Evolutionary conservation across 768 basidiomycete genomes (phyloP).

Genomic region (Lactarius evosmus): DNA sequence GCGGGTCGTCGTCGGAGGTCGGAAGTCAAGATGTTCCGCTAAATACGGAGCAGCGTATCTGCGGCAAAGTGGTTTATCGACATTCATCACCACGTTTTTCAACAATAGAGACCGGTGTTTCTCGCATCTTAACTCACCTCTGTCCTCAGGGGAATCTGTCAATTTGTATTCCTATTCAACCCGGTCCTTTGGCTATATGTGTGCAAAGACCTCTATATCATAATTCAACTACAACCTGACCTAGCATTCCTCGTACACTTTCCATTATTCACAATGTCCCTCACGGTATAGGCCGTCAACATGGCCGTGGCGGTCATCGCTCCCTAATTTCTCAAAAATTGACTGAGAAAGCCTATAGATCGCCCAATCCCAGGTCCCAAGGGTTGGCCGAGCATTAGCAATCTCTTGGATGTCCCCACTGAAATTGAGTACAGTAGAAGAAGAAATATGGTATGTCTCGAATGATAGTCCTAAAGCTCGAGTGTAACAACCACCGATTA

Average conservation of each 20-base stretch:
- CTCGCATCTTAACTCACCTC: not conserved
- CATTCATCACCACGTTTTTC: slow-evolving; percentile 19
- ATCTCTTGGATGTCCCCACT: slow-evolving; percentile 26
- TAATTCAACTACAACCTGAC: not conserved
- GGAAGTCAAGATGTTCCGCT: not conserved
- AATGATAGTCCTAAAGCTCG: not conserved
- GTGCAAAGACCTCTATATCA: slow-evolving; percentile 2
- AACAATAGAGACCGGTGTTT: not conserved
- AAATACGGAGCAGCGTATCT: not conserved
- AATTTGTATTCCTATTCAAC: slow-evolving; percentile 6
- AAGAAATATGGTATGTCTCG: slow-evolving; percentile 25
- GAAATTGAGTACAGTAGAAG: slow-evolving; percentile 26
- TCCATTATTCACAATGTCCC: slow-evolving; percentile 12
- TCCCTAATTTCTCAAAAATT: slow-evolving; percentile 23
- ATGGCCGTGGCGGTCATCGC: slow-evolving; percentile 17
- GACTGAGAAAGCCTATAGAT: slow-evolving; percentile 20
- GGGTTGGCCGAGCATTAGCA: slow-evolving; percentile 27
- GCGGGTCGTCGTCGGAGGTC: not conserved
- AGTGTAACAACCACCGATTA: not conserved
- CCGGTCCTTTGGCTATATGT: slow-evolving; percentile 7
- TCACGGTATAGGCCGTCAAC: slow-evolving; percentile 11
- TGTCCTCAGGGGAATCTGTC: slow-evolving; percentile 5
- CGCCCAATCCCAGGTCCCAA: slow-evolving; percentile 24
- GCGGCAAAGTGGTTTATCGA: not conserved
- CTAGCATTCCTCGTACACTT: not conserved